Percentiles rank a stretch among this genome's conserved stretches.
Evolutionary conservation across 441 rosid species (phyloP).

Genomic region (Daphne laureola): DNA sequence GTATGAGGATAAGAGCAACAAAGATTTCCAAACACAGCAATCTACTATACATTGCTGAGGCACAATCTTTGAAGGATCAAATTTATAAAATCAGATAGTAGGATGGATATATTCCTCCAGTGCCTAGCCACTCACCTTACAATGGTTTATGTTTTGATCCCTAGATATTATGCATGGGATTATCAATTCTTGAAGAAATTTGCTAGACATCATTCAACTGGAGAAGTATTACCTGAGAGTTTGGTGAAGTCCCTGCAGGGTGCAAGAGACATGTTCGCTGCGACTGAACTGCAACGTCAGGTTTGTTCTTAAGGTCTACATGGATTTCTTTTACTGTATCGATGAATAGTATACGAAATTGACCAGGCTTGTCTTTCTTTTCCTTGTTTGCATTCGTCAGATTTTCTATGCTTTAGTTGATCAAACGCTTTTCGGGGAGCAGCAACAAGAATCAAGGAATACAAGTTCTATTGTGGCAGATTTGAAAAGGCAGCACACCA

Average conservation of each 20-base stretch:
- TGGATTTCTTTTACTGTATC: slow-evolving; percentile 11
- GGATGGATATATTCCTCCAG: not conserved
- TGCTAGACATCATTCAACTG: slow-evolving; percentile 82
- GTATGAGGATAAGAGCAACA: too few species aligned
- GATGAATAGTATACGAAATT: not conserved
- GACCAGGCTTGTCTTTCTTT: slow-evolving; percentile 11
- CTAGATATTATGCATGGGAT: slow-evolving; percentile 88
- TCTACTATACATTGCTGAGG: too few species aligned
- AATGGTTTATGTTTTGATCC: slow-evolving; percentile 17
- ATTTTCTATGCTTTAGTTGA: slow-evolving; percentile 73
- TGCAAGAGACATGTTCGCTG: slow-evolving; percentile 88
- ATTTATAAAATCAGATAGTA: too few species aligned
- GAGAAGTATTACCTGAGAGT: slow-evolving; percentile 82
- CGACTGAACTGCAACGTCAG: slow-evolving; percentile 99
- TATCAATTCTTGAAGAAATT: slow-evolving; percentile 74
- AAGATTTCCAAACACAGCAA: too few species aligned
- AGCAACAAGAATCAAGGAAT: slow-evolving; percentile 30
- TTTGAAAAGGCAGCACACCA: slow-evolving; percentile 56
- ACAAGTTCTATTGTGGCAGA: slow-evolving; percentile 61
- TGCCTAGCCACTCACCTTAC: slow-evolving; percentile 9
- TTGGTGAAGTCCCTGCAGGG: slow-evolving; percentile 73
- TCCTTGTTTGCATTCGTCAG: slow-evolving; percentile 26
- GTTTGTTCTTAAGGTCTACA: slow-evolving; percentile 26
- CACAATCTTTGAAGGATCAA: too few species aligned
- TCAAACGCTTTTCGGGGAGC: slow-evolving; percentile 87